Percentiles rank a stretch among this genome's conserved stretches.
Evolutionary conservation across 2,329 filamentous ascomycete genomes (phyloP).

Genomic region (Calonectria montana): DNA sequence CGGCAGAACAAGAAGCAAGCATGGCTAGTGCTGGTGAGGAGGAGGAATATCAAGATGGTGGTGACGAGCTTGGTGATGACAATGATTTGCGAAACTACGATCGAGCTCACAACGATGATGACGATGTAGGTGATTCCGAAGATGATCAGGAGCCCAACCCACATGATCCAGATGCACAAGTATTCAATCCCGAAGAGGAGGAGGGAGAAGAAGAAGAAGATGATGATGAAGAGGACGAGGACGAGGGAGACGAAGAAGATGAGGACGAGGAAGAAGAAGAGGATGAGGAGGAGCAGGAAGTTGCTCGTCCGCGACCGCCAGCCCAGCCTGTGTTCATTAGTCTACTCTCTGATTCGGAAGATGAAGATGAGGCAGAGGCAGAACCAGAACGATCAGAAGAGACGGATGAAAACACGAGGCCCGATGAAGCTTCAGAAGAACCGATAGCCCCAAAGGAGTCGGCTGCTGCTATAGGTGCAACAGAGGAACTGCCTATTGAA

Average conservation of each 20-base stretch:
- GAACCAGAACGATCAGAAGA: slow-evolving; percentile 14
- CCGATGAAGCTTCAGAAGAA: background rate
- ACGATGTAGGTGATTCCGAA: slow-evolving; percentile 45
- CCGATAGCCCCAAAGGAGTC: background rate
- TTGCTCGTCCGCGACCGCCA: slow-evolving; percentile 26
- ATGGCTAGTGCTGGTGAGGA: slow-evolving; percentile 28
- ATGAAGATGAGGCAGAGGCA: slow-evolving; percentile 48
- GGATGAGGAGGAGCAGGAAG: slow-evolving; percentile 43
- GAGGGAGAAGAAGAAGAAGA: slow-evolving; percentile 43
- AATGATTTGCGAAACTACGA: slow-evolving; percentile 50
- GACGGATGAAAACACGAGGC: background rate
- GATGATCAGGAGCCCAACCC: slow-evolving; percentile 44
- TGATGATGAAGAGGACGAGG: slow-evolving; percentile 35
- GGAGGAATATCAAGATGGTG: slow-evolving; percentile 40
- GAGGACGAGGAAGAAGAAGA: slow-evolving; percentile 44
- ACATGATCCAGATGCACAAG: slow-evolving; percentile 38
- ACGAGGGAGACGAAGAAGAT: slow-evolving; percentile 31
- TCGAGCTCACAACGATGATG: slow-evolving; percentile 47
- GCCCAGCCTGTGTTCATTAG: slow-evolving; percentile 58
- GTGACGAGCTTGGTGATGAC: slow-evolving; percentile 47
- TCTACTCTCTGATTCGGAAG: slow-evolving; percentile 60
- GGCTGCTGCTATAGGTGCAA: background rate
- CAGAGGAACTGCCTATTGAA: background rate
- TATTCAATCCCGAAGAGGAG: slow-evolving; percentile 35
- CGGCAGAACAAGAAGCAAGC: slow-evolving; percentile 18